Percentiles rank a stretch among this genome's conserved stretches.
Evolutionary conservation across 2,329 filamentous ascomycete species (phyloP).

Genomic region (Teratosphaeria zuluensis): DNA sequence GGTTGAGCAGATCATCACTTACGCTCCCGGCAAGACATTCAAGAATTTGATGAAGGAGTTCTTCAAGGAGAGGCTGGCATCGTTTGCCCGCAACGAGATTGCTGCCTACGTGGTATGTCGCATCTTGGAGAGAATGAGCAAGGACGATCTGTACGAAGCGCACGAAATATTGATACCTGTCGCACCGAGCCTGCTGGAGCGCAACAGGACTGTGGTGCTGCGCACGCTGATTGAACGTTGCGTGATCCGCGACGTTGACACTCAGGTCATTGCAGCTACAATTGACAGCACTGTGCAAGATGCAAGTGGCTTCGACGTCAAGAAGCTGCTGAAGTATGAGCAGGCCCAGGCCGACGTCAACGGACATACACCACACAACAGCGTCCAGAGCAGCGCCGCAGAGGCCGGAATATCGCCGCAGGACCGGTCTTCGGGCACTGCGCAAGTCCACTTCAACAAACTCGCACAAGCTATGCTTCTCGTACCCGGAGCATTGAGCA

Average conservation of each 20-base stretch:
- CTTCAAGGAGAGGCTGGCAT: conserved; percentile 70
- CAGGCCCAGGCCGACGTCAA: conserved; percentile 20
- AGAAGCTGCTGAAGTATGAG: conserved; percentile 51
- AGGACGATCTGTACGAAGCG: conserved; percentile 70
- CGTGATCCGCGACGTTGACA: conserved; percentile 53
- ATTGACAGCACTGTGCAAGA: conserved; percentile 49
- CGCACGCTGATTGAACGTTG: conserved; percentile 78
- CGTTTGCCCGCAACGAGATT: conserved; percentile 77
- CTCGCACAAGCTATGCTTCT: conserved; percentile 71
- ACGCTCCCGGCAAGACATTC: conserved; percentile 80
- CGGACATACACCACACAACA: conserved; percentile 8
- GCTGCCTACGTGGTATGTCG: conserved; percentile 79
- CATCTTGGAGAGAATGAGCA: conserved; percentile 72
- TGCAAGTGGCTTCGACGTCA: conserved; percentile 42
- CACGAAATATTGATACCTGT: conserved; percentile 63
- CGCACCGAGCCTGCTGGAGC: conserved; percentile 61
- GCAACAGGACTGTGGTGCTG: conserved; percentile 68
- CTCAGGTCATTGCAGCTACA: conserved; percentile 44
- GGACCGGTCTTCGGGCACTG: conserved; percentile 17
- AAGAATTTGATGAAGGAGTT: conserved; percentile 74
- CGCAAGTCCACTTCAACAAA: conserved; percentile 55
- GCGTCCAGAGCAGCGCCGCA: conserved; percentile 5
- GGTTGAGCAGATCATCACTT: conserved; percentile 73
- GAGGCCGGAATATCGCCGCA: conserved; percentile 8
- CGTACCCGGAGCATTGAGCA: conserved; percentile 58